Evolutionary conservation across 805 yeast species (phyloP).

Genomic region (Pichia exigua): DNA sequence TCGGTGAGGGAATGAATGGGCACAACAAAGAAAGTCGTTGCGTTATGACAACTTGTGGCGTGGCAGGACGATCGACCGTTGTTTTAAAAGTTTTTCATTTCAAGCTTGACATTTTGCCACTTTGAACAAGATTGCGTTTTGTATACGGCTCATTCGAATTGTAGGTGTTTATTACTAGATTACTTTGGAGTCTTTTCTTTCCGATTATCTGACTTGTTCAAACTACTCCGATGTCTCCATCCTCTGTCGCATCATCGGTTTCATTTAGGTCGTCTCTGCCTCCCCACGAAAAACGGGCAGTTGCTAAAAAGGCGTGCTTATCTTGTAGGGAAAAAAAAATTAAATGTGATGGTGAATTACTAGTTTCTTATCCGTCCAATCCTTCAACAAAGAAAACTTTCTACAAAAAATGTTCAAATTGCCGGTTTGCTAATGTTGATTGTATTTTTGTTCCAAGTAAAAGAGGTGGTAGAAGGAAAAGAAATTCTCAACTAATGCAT

Average conservation of each 20-base stretch:
- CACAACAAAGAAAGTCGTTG: background rate
- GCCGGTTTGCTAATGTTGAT: constrained; percentile 35
- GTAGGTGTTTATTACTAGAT: background rate
- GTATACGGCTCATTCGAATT: background rate
- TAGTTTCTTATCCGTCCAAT: constrained; percentile 5
- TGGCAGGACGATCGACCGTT: background rate
- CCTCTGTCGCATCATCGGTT: background rate
- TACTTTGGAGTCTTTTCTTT: too few species aligned
- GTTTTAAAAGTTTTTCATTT: too few species aligned
- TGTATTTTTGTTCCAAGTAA: constrained; percentile 52
- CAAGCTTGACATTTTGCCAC: background rate
- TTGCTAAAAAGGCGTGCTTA: constrained; percentile 55
- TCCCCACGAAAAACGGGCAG: constrained; percentile 32
- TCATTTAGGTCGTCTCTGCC: background rate
- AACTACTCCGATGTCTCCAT: background rate
- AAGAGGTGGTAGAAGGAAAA: constrained; percentile 49
- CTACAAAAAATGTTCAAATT: constrained; percentile 40
- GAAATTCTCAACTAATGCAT: constrained; percentile 10
- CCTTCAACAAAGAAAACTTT: constrained; percentile 12
- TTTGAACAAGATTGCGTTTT: background rate
- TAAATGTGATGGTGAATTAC: constrained; percentile 56
- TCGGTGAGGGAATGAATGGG: background rate
- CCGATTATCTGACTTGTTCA: too few species aligned
- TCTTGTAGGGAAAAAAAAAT: constrained; percentile 58
- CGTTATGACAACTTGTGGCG: background rate